Evolutionary conservation across 208 protist genomes (phyloP).

Genomic region (Leishmania guyanensis): DNA sequence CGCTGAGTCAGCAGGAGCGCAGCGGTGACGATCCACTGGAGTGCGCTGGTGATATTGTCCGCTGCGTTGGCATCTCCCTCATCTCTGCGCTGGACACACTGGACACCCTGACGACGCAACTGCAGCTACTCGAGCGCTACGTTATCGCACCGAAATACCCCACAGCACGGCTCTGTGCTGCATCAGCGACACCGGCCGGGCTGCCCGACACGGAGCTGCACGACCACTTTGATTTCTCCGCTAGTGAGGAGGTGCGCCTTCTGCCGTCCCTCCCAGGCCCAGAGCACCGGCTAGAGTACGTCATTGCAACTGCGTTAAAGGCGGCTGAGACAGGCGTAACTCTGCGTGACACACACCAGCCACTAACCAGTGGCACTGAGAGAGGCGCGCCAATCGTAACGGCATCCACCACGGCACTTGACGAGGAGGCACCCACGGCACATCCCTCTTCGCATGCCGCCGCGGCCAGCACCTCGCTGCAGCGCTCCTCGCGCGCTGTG

Average conservation of each 20-base stretch:
- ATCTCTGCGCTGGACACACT: constrained; percentile 1
- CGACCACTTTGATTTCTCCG: not conserved
- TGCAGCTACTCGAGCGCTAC: constrained; percentile 11
- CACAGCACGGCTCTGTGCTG: not conserved
- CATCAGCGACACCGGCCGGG: not conserved
- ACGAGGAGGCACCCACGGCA: not conserved
- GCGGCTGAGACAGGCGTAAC: not conserved
- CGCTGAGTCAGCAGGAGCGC: not conserved
- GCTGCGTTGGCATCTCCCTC: not conserved
- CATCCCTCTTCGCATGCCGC: not conserved
- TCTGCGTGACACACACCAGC: not conserved
- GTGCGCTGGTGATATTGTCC: constrained; percentile 5
- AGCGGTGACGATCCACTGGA: not conserved
- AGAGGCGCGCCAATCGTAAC: not conserved
- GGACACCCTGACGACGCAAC: not conserved
- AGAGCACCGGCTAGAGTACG: constrained; percentile 4
- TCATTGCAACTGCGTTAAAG: not conserved
- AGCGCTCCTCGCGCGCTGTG: not conserved
- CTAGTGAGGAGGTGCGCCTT: not conserved
- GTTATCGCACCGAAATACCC: not conserved
- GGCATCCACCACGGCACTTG: not conserved
- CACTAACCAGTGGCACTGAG: not conserved
- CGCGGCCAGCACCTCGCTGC: not conserved
- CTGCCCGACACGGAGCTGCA: not conserved
- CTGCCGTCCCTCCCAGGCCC: not conserved